Evolutionary conservation across 352 stramenopile genomes (phyloP).

Genomic region (Globisporangium middletonii): DNA sequence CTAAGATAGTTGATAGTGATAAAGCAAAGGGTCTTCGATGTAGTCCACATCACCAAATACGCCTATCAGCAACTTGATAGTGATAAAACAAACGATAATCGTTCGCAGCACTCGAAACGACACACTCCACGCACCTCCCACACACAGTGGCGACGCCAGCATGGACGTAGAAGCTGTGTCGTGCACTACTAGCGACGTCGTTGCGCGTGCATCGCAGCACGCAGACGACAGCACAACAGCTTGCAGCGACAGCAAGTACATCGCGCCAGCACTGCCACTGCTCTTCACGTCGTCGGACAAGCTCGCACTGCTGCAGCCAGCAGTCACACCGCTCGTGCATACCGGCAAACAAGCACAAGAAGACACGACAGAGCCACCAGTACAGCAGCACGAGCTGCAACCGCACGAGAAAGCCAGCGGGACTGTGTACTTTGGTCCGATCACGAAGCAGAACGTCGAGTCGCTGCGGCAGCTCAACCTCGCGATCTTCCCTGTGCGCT

Average conservation of each 20-base stretch:
- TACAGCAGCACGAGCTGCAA: background rate
- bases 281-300: background rate
- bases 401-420: conserved; percentile 7
- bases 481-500: conserved; percentile 90
- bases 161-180: too few species aligned
- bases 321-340: background rate
- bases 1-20: too few species aligned
- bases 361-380: background rate
- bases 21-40: too few species aligned
- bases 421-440: conserved; percentile 36
- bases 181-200: too few species aligned
- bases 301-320: conserved; percentile 3
- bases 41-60: too few species aligned
- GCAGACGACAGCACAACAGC: background rate
- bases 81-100: too few species aligned
- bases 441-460: conserved; percentile 58
- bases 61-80: too few species aligned
- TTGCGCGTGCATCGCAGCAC: too few species aligned
- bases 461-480: conserved; percentile 87
- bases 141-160: too few species aligned
- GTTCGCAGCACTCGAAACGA: too few species aligned
- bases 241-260: background rate
- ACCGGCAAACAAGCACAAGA: background rate
- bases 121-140: too few species aligned
- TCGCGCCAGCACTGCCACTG: background rate